A percentile compares a stretch with the other conserved stretches of the same genome.
Conservation (phyloP, 139 green algal genomes). For the Prasinococcaceae sp. region DNA sequence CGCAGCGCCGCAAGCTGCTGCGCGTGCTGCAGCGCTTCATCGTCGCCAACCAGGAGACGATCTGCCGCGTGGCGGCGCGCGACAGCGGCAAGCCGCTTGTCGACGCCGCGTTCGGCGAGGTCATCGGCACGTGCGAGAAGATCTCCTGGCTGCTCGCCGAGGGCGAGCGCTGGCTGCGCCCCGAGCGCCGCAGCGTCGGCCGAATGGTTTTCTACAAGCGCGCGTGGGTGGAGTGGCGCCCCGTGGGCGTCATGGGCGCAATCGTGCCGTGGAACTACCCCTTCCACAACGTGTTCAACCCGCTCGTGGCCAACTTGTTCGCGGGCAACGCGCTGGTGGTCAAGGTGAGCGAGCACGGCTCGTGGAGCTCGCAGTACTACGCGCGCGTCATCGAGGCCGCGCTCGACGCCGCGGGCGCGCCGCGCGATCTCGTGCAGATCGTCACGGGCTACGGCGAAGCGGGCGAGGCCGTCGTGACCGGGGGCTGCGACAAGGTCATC, state of each 20-base stretch:
- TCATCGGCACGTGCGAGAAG: conserved; percentile 94
- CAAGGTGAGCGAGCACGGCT: conserved; percentile 87
- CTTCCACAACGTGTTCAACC: conserved; percentile 98
- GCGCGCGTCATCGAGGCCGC: conserved; percentile 58
- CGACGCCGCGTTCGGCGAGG: conserved; percentile 86
- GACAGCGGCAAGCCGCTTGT: conserved; percentile 89
- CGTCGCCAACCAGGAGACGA: conserved; percentile 71
- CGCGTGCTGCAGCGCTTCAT: conserved; percentile 75
- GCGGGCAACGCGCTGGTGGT: conserved; percentile 88
- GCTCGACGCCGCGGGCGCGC: conserved; percentile 64
- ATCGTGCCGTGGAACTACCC: conserved; percentile 99
- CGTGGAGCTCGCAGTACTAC: conserved; percentile 71
- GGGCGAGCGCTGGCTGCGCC: conserved; percentile 60
- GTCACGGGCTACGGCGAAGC: conserved; percentile 60
- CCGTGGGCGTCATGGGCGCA: conserved; percentile 63
- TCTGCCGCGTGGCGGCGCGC: conserved; percentile 74
- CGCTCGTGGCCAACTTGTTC: conserved; percentile 76
- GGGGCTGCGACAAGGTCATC: conserved; percentile 72
- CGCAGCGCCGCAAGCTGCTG: conserved; percentile 56
- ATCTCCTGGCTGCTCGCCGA: conserved; percentile 76
- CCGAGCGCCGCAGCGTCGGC: conserved; percentile 45
- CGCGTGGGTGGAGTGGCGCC: conserved; percentile 77
- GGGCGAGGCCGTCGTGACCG: conserved; percentile 71
- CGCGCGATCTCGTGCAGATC: conserved; percentile 76
- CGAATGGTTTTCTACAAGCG: conserved; percentile 93